Conservation (phyloP, 2,329 filamentous ascomycete species). For the Dactylonectria estremocensis region DNA sequence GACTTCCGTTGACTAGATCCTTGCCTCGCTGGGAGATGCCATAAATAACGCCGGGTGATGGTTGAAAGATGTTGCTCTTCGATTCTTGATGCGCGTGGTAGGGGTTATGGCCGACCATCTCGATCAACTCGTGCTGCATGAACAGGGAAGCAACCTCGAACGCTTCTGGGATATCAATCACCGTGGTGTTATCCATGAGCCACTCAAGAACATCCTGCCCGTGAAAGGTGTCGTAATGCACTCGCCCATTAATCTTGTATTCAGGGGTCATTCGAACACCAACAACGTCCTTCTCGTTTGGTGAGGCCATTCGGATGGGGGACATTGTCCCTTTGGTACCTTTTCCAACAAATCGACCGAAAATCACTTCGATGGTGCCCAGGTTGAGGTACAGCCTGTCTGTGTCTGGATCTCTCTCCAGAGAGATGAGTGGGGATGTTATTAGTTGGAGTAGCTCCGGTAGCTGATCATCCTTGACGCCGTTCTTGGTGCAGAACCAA, state of each 20-base stretch:
- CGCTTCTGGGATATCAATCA: constrained; percentile 89
- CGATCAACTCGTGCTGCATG: constrained; percentile 87
- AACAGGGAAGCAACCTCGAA: constrained; percentile 87
- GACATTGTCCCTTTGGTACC: constrained; percentile 59
- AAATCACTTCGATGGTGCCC: constrained; percentile 93
- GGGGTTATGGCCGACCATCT: constrained; percentile 78
- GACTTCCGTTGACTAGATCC: constrained; percentile 70
- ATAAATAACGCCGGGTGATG: constrained; percentile 89
- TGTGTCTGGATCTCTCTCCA: constrained; percentile 86
- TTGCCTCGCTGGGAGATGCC: constrained; percentile 86
- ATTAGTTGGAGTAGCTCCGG: constrained; percentile 85
- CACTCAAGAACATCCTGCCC: constrained; percentile 92
- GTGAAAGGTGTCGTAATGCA: constrained; percentile 87
- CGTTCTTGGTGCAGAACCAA: constrained; percentile 93
- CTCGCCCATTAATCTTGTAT: constrained; percentile 83
- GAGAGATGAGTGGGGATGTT: constrained; percentile 87
- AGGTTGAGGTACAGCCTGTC: constrained; percentile 92
- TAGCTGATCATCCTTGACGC: constrained; percentile 93
- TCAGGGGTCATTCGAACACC: constrained; percentile 87
- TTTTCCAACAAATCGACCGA: constrained; percentile 92
- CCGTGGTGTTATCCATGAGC: constrained; percentile 97
- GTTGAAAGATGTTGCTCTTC: constrained; percentile 79
- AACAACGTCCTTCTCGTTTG: constrained; percentile 56
- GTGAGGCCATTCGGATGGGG: constrained; percentile 50
- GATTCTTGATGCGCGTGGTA: constrained; percentile 75